Base-by-base conservation (phyloP, 2,329 filamentous ascomycete species). In the Exophiala sp. region DNA sequence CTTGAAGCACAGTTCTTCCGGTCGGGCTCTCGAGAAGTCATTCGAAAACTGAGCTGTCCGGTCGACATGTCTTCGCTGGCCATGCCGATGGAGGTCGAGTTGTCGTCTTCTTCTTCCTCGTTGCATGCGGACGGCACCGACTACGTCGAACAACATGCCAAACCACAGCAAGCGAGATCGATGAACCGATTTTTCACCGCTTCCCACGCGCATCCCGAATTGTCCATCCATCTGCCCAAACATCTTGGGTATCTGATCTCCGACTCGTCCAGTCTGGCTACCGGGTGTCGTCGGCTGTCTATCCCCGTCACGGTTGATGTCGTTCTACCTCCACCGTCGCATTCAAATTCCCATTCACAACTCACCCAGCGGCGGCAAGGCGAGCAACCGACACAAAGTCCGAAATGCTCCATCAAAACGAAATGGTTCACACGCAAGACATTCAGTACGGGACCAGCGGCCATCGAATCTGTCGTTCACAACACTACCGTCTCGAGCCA, bases 1-100 rank as follows among this genome's bases (percentile, higher is more conserved):
- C 48, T 58, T 21, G 55, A 58, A 24, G 49, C 52, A 8, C 51
- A 51, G 29, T 52, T 58, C 24, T n/a, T 49, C 27, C 46, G 41
- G 19, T 53, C 50, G n/a, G 39, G 32, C 13, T 43, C 46, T 3
- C 24, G 19, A 4, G 32, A 53, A 11, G n/a, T 54, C 18, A 48
- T 58, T 9, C 50, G 52, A 9, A 46, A 39, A 24, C 22, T 58
- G 32, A 52, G 32, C 21, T 56, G 53, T 34, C 50, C 53, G 1
- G 50, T 56, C 29, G 50, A 58, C 27, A 23, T 58, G 14, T 50
- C 56, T 3, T 52, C 51, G 13, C 37, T 42, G 11, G 29, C 46
- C 13, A 47, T 48, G 35, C 51, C 53, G 19, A 32, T 56, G 43
- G 34, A 50, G 35, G 49, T 49, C 24, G 49, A 56, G 24, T 27